Conservation (phyloP, 2,329 filamentous ascomycete genomes). For the Pyrenophora tritici-repentis region DNA sequence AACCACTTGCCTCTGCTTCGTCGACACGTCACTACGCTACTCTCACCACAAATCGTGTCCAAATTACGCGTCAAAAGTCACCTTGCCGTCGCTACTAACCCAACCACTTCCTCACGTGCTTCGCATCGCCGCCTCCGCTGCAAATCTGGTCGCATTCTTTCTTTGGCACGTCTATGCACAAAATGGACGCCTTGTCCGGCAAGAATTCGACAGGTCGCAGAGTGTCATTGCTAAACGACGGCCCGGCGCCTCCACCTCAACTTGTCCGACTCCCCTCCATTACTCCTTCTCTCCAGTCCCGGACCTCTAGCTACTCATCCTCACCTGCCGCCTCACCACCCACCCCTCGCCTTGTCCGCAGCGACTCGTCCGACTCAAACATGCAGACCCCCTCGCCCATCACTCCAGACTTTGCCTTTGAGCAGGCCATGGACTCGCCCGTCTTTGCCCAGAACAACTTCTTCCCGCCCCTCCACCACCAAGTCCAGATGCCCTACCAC, state of each 20-base stretch:
- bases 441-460: slow-evolving; percentile 35
- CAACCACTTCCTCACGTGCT: slow-evolving; percentile 25
- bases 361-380: slow-evolving; percentile 53
- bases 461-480: slow-evolving; percentile 20
- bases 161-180: slow-evolving; percentile 39
- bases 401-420: slow-evolving; percentile 50
- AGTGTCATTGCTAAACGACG: slow-evolving; percentile 58
- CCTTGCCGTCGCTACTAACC: slow-evolving; percentile 3
- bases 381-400: slow-evolving; percentile 54
- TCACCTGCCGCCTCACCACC: slow-evolving; percentile 54
- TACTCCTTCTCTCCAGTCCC: slow-evolving; percentile 45
- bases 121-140: slow-evolving; percentile 7
- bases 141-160: slow-evolving; percentile 33
- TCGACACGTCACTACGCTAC: neutral
- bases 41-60: neutral
- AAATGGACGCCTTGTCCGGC: slow-evolving; percentile 54
- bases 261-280: slow-evolving; percentile 44
- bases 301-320: slow-evolving; percentile 52
- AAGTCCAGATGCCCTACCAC: slow-evolving; percentile 32
- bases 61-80: neutral
- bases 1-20: neutral
- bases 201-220: slow-evolving; percentile 56
- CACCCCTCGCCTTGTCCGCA: slow-evolving; percentile 53
- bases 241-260: slow-evolving; percentile 38
- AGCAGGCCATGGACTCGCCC: slow-evolving; percentile 35